Base-by-base conservation (phyloP, 805 yeast species). In the Hemisphaericaspora nanyangensis region DNA sequence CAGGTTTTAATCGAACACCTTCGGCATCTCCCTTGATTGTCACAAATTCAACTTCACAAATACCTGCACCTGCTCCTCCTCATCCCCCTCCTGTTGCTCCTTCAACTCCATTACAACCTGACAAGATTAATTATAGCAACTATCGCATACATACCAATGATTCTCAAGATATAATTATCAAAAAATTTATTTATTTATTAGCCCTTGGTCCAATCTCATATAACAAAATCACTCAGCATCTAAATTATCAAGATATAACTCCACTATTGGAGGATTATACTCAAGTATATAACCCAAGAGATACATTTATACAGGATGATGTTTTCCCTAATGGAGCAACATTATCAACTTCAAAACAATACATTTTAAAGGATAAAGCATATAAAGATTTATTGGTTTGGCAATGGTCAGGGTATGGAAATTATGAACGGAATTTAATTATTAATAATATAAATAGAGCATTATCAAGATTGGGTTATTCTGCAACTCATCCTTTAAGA, bases 121-220 rank as follows among this genome's bases (percentile, higher is more conserved):
- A 10, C 17, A 20, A 19, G 29, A 20, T 19, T 20, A 28, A 25
- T 29, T 28, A 12, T 28, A 5, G 8, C 11, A 22, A 12, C 11
- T 22, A 22, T 22, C 26, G 26, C 26, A 22, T 22, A 22, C 26
- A 22, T 22, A 8, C 34, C 3, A 26, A 25, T 20, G 46, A 43
- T 28, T 22, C 41, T 12, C 13, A 36, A 1, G 44, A 39, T 10
- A 25, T 29, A 5, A 22, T 43, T 5, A 29, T 38, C 13, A 35
- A 29, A 8, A 66, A 72, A 37, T 58, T 76, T 28, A 48, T 74
- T 17, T 72, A 72, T 44, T 52, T 70, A 18, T 48, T 76, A 27
- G 76, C 81, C 1, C 52, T 76, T 30, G 80, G 78, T 1, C 79
- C 80, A 2, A 53, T 58, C 13, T 50, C 74, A 1, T 45, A 54